A percentile compares a stretch with the other conserved stretches of the same genome.
Conservation (phyloP, 768 basidiomycete species). For the Tylopilus vinaceipallidus region DNA sequence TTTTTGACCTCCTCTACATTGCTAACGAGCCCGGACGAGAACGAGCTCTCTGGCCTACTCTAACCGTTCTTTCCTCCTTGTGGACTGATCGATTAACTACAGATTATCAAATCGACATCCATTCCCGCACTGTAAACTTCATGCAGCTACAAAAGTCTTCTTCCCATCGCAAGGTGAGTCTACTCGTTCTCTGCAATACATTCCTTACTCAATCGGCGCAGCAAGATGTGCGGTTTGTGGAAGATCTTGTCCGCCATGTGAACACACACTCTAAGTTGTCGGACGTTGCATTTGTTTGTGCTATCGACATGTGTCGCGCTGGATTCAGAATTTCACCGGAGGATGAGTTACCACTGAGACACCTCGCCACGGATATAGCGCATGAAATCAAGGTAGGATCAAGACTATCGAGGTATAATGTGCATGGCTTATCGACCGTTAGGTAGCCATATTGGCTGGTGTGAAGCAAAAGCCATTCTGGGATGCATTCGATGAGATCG, state of each 20-base stretch:
- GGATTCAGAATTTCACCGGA: slow-evolving; percentile 52
- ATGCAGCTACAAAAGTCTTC: slow-evolving; percentile 30
- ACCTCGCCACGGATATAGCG: slow-evolving; percentile 69
- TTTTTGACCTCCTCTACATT: slow-evolving; percentile 76
- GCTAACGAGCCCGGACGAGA: slow-evolving; percentile 43
- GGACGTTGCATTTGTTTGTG: slow-evolving; percentile 69
- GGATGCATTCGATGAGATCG: slow-evolving; percentile 66
- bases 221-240: slow-evolving; percentile 55
- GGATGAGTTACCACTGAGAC: slow-evolving; percentile 60
- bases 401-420: slow-evolving; percentile 18
- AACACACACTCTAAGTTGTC: slow-evolving; percentile 52
- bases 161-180: slow-evolving; percentile 30
- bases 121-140: slow-evolving; percentile 32
- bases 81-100: slow-evolving; percentile 69
- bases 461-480: slow-evolving; percentile 62
- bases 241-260: slow-evolving; percentile 61
- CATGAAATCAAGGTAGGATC: slow-evolving; percentile 71
- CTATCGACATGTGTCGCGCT: slow-evolving; percentile 75
- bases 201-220: slow-evolving; percentile 2
- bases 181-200: neutral
- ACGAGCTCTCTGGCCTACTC: slow-evolving; percentile 73
- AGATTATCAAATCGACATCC: slow-evolving; percentile 47
- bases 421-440: slow-evolving; percentile 1
- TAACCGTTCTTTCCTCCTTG: slow-evolving; percentile 70
- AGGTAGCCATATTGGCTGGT: slow-evolving; percentile 26